Evolutionary conservation across 148 eudicot species (phyloP).

Genomic region (Amaranthus palmeri): DNA sequence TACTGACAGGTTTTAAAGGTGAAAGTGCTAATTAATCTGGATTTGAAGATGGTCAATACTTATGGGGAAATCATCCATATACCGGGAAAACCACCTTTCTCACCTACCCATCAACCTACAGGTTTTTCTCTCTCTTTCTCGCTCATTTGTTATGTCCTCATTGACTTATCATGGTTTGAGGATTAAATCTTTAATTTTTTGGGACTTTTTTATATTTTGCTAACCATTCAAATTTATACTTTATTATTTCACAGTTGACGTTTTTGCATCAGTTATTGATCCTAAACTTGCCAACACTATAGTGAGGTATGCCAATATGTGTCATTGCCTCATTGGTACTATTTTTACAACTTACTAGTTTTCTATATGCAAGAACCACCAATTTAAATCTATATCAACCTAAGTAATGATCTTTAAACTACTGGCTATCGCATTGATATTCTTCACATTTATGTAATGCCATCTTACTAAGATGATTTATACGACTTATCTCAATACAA

Average conservation of each 20-base stretch:
- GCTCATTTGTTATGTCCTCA: neutral
- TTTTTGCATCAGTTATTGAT: slow-evolving; percentile 57
- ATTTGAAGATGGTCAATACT: slow-evolving; percentile 21
- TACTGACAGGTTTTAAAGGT: neutral
- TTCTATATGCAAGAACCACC: no score
- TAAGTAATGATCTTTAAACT: no score
- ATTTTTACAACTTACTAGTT: neutral
- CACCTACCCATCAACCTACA: slow-evolving; percentile 60
- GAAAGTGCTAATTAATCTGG: neutral
- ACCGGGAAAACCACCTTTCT: slow-evolving; percentile 49
- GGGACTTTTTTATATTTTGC: neutral
- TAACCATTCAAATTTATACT: neutral
- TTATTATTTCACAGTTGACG: slow-evolving; percentile 41
- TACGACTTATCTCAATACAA: no score
- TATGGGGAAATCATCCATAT: slow-evolving; percentile 64
- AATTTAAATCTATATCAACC: no score
- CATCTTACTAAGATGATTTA: no score
- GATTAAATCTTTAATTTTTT: neutral
- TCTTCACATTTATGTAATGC: no score
- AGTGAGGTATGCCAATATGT: slow-evolving; percentile 46
- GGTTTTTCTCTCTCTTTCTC: slow-evolving; percentile 31
- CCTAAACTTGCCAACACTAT: slow-evolving; percentile 64
- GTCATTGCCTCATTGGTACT: neutral
- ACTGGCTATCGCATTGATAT: no score
- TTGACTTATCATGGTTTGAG: neutral